Percentiles rank a stretch among this genome's conserved stretches.
Evolutionary conservation across 495 filamentous ascomycete species (phyloP).

Genomic region (Podospora pseudocomata): DNA sequence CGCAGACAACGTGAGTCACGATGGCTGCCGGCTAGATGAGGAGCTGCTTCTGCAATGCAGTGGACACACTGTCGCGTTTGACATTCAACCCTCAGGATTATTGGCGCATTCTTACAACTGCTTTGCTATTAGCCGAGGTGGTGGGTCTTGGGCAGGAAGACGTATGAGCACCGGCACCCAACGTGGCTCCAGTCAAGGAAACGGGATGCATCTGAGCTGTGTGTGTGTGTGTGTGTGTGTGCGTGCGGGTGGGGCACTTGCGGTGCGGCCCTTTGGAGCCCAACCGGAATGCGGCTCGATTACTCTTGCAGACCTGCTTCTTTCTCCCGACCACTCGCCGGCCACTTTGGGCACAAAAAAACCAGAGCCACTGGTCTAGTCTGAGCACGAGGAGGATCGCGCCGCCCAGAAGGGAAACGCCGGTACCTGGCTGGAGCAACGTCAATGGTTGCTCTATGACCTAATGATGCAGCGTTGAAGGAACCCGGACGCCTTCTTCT

Average conservation of each 20-base stretch:
- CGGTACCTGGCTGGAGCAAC: constrained; percentile 15
- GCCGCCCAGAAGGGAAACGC: background rate
- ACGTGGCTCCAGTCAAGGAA: constrained; percentile 37
- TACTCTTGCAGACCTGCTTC: constrained; percentile 7
- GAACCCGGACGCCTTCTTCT: constrained; percentile 15
- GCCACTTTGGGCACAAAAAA: constrained; percentile 29
- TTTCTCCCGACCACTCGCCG: constrained; percentile 8
- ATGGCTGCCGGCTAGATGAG: constrained; percentile 1
- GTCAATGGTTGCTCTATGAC: constrained; percentile 15
- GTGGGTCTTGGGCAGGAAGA: constrained; percentile 38
- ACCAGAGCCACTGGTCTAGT: constrained; percentile 17
- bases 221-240: background rate
- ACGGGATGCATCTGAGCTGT: constrained; percentile 16
- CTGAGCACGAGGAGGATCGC: constrained; percentile 11
- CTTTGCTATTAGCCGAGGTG: constrained; percentile 24
- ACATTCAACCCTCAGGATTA: constrained; percentile 12
- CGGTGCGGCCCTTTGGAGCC: constrained; percentile 30
- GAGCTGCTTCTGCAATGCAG: background rate
- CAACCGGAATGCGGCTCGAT: constrained; percentile 29
- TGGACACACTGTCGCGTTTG: background rate
- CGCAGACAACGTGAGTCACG: constrained; percentile 29
- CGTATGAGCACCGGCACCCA: constrained; percentile 17
- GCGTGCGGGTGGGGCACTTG: constrained; percentile 16
- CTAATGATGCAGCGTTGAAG: constrained; percentile 18
- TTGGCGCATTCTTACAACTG: constrained; percentile 22